Percentiles rank a stretch among this genome's conserved stretches.
These are phyloP conservation scores for Lycium ferocissimum DNA, from an alignment of 257 asterid species.

Conservation along the genomic window DNA sequence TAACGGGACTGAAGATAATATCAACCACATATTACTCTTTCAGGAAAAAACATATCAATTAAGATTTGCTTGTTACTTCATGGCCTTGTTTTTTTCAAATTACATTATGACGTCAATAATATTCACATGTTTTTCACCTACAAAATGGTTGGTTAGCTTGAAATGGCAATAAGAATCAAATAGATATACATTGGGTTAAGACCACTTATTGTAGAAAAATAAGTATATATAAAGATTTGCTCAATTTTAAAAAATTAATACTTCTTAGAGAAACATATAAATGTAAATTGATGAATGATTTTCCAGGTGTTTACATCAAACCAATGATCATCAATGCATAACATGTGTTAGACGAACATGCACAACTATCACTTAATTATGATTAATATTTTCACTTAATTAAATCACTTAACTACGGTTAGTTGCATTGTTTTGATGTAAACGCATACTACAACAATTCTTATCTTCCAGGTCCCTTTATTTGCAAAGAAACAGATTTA, in stretches of 20 bases:
- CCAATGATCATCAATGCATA: no score
- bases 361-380: no score
- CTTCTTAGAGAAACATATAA: background rate
- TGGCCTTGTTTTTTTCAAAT: background rate
- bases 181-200: background rate
- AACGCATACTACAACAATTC: no score
- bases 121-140: background rate
- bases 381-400: no score
- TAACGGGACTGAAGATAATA: background rate
- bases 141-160: background rate
- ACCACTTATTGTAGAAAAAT: background rate
- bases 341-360: no score
- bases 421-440: no score
- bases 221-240: background rate
- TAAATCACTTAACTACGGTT: no score
- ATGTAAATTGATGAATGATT: background rate
- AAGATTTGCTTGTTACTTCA: background rate
- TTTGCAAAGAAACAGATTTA: no score
- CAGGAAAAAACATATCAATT: background rate
- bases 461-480: no score
- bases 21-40: constrained; percentile 3
- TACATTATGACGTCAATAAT: background rate
- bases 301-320: no score
- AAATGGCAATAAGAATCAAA: background rate
- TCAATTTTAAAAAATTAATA: background rate